Evolutionary conservation across 2,329 filamentous ascomycete genomes (phyloP).

Genomic region (Fusarium metavorans): DNA sequence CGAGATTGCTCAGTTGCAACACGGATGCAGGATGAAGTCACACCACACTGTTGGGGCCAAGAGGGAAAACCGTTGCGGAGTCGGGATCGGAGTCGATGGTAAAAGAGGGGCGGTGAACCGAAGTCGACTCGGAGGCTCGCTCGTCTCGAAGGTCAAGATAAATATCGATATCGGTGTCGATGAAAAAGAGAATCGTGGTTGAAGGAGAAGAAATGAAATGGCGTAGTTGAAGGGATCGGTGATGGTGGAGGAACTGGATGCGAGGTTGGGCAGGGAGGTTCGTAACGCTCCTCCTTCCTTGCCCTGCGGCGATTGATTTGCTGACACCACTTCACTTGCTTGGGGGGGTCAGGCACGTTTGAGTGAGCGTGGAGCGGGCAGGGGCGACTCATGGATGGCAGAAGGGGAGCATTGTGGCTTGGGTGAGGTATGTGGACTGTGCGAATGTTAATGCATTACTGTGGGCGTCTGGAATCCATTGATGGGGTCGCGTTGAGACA

Average conservation of each 20-base stretch:
- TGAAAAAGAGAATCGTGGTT: not conserved
- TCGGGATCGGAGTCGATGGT: conserved; percentile 21
- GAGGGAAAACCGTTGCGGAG: conserved; percentile 31
- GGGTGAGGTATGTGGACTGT: conserved; percentile 26
- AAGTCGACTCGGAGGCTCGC: not conserved
- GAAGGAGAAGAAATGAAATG: not conserved
- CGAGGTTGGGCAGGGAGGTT: conserved; percentile 35
- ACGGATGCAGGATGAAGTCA: conserved; percentile 42
- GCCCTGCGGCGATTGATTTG: conserved; percentile 22
- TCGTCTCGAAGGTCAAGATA: not conserved
- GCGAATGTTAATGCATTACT: not conserved
- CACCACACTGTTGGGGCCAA: conserved; percentile 27
- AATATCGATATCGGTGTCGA: not conserved
- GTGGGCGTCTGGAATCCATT: conserved; percentile 18
- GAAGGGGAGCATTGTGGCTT: conserved; percentile 33
- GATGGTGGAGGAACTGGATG: conserved; percentile 10
- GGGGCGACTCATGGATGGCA: conserved; percentile 14
- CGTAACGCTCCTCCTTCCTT: conserved; percentile 27
- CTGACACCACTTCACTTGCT: conserved; percentile 28
- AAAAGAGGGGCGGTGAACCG: conserved; percentile 12
- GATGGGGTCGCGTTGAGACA: not conserved
- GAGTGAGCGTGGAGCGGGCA: conserved; percentile 13
- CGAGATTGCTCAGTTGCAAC: conserved; percentile 10
- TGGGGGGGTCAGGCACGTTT: conserved; percentile 27
- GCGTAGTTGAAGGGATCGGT: not conserved